These are phyloP conservation scores for Pythium insidiosum DNA, from an alignment of 352 stramenopile species.

Conservation along the genomic window DNA sequence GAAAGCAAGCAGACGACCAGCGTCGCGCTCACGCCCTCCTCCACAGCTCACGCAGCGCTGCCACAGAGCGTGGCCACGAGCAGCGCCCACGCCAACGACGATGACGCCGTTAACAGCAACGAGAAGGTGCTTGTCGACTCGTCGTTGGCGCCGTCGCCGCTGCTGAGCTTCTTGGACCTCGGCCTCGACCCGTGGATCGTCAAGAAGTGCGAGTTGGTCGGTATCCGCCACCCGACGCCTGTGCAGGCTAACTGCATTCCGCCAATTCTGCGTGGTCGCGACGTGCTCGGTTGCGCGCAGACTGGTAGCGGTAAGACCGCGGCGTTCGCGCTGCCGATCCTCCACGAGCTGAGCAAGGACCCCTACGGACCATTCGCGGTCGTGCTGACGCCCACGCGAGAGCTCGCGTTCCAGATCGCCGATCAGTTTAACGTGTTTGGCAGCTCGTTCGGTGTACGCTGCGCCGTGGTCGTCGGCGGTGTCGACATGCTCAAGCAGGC, in stretches of 20 bases:
- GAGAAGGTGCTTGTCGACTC: slow-evolving; percentile 39
- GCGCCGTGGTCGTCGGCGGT: slow-evolving; percentile 93
- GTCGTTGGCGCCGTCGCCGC: slow-evolving; percentile 22
- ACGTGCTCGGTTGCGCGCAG: slow-evolving; percentile 90
- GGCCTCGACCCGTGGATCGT: slow-evolving; percentile 85
- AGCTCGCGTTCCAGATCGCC: slow-evolving; percentile 98
- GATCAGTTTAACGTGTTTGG: slow-evolving; percentile 96
- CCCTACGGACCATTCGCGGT: slow-evolving; percentile 94
- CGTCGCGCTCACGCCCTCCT: not conserved
- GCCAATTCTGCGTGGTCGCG: slow-evolving; percentile 78
- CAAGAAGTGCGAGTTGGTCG: slow-evolving; percentile 75
- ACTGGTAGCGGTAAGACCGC: slow-evolving; percentile 98
- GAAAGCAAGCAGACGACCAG: slow-evolving; percentile 13
- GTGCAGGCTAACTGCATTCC: slow-evolving; percentile 90
- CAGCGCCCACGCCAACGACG: slow-evolving; percentile 3
- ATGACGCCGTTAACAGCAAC: not conserved
- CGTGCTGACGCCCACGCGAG: slow-evolving; percentile 94
- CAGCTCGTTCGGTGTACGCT: slow-evolving; percentile 87
- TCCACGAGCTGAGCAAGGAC: slow-evolving; percentile 92
- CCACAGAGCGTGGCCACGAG: not conserved
- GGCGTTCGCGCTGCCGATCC: slow-evolving; percentile 96
- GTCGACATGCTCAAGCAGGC: slow-evolving; percentile 92
- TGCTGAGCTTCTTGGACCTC: slow-evolving; percentile 80
- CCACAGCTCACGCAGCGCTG: not conserved
- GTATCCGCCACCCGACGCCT: slow-evolving; percentile 82